These are phyloP conservation scores for Aschersonia sp. DNA, from an alignment of 2,329 filamentous ascomycete species.

Conservation along the genomic window DNA sequence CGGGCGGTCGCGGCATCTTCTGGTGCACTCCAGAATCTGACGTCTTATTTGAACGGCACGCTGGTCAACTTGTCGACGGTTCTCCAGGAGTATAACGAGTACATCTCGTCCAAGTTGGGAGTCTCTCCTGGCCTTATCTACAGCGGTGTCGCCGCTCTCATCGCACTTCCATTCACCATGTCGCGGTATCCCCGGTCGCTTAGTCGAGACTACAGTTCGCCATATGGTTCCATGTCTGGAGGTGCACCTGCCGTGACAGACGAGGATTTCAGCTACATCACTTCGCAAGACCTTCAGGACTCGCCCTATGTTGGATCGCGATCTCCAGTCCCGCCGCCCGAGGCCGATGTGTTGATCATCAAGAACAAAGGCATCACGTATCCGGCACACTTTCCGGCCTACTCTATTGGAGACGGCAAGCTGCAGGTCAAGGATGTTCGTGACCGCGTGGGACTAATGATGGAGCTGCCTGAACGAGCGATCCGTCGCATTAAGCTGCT, in stretches of 20 bases:
- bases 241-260: constrained; percentile 52
- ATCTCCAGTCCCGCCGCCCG: constrained; percentile 15
- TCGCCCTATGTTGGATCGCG: constrained; percentile 11
- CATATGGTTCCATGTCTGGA: constrained; percentile 32
- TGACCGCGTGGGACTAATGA: constrained; percentile 51
- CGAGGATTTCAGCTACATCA: constrained; percentile 71
- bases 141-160: constrained; percentile 32
- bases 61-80: constrained; percentile 32
- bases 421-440: constrained; percentile 52
- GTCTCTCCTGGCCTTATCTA: constrained; percentile 34
- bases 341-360: constrained; percentile 59
- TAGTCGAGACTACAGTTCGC: constrained; percentile 31
- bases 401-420: constrained; percentile 61
- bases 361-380: constrained; percentile 54
- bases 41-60: constrained; percentile 41
- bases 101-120: constrained; percentile 35
- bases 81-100: constrained; percentile 33
- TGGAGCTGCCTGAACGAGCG: constrained; percentile 43
- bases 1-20: constrained; percentile 43
- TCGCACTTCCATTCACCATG: constrained; percentile 38
- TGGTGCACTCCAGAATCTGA: constrained; percentile 48
- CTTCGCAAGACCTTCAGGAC: constrained; percentile 54
- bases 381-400: constrained; percentile 59
- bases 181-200: constrained; percentile 37
- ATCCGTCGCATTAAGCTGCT: constrained; percentile 47